Percentiles rank a stretch among this genome's conserved stretches.
Conservation (phyloP, 371 early-diverging fungal genomes). For the Saksenaea vasiformis region DNA sequence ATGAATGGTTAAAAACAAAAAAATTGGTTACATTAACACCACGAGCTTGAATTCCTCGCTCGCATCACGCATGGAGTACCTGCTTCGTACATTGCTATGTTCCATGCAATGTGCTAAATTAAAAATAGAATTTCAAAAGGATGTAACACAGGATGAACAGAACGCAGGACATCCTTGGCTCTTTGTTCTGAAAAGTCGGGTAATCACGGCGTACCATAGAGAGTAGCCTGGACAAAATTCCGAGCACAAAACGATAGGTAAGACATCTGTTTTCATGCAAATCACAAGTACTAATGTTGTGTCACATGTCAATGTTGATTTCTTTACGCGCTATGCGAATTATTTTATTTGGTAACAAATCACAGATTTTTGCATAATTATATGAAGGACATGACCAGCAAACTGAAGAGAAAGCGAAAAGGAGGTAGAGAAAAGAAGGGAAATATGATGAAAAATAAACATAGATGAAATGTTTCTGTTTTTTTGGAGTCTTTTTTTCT, state of each 20-base stretch:
- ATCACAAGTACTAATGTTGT: background rate
- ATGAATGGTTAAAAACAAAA: background rate
- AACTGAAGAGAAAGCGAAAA: background rate
- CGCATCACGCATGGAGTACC: background rate
- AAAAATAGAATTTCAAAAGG: background rate
- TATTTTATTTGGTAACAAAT: background rate
- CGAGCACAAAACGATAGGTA: background rate
- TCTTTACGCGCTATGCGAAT: constrained; percentile 8
- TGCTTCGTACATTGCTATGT: background rate
- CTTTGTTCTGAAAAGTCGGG: background rate
- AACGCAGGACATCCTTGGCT: background rate
- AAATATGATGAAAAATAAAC: background rate
- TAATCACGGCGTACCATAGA: background rate
- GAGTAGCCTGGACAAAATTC: background rate
- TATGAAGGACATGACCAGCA: constrained; percentile 5
- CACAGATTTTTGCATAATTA: constrained; percentile 6
- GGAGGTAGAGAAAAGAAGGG: background rate
- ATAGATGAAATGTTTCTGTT: background rate
- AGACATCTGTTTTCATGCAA: background rate
- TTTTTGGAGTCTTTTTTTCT: constrained; percentile 9
- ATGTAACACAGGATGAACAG: background rate
- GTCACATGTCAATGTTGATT: constrained; percentile 13
- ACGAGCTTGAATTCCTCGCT: background rate
- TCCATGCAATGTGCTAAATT: background rate
- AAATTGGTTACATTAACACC: background rate